Evolutionary conservation across 306 rosid genomes (phyloP), one percentile per base, ranked within the genome.

Genomic region (Corylus avellana): DNA sequence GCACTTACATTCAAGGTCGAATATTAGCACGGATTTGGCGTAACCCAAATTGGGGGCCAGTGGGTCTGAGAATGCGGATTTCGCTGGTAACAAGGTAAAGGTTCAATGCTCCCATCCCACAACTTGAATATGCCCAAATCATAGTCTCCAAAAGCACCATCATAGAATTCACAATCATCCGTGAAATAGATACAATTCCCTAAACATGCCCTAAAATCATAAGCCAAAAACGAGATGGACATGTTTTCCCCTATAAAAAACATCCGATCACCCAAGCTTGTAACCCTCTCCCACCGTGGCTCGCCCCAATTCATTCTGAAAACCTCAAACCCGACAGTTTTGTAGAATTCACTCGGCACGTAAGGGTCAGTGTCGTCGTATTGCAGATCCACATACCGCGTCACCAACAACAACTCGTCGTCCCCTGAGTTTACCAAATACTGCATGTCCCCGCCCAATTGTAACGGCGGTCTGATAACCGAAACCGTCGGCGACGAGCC

Each of bases 31-130:
- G 94, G 93, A 83, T 83, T 90, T 0, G 94, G 97, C 0, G 91
- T 67, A 70, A 93, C 75, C 97, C 97, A 92, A 39, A 92, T 75
- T 0, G 96, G 96, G 4, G 89, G 90, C 80, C 87, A 83, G 49
- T 81, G 84, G 0, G 79, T 75, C 17, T 55, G 54, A 50, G 84
- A 74, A 55, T 47, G 77, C 0, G 83, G 79, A 79, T 84, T 81
- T 50, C 82, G 75, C 35, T 82, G 80, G 77, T 82, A 88, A 70
- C 83, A 83, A 1, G 92, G 91, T 63, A 90, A 78, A 3, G 81
- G 81, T 29, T 91, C 89, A 48, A 93, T 77, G 12, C 70, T 82
- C 50, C 74, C 61, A 63, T 89, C 90, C 14, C 72, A 16, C 13
- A 93, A 55, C 22, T 80, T 84, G 82, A 75, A 93, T 51, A 93